Conservation (phyloP, 2,329 filamentous ascomycete genomes). For the Sporothrix euskadiensis region DNA sequence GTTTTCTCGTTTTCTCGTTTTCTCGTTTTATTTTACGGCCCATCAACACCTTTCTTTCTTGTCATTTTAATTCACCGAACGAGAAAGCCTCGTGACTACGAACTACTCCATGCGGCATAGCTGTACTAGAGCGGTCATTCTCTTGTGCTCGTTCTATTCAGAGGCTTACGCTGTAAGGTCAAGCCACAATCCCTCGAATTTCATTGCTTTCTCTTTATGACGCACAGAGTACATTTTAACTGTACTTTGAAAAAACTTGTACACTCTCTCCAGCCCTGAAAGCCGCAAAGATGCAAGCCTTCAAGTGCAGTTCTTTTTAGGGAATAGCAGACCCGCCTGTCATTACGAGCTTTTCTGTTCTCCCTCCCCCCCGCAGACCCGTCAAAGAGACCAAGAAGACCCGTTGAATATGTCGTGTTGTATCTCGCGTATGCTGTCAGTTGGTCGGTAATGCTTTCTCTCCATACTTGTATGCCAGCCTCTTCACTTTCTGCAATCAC, state of each 20-base stretch:
- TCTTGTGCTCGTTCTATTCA: background rate
- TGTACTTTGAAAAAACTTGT: too few species aligned
- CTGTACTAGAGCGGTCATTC: background rate
- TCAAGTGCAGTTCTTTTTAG: background rate
- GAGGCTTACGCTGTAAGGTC: background rate
- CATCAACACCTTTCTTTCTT: background rate
- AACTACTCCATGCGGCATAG: constrained; percentile 1
- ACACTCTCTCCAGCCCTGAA: constrained; percentile 14
- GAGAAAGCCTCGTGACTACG: background rate
- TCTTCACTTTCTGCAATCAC: background rate
- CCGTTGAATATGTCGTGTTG: background rate
- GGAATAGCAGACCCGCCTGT: background rate
- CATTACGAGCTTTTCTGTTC: background rate
- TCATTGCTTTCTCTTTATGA: background rate
- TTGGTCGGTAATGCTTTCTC: background rate
- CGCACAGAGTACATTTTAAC: background rate
- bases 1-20: background rate
- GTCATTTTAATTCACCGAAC: background rate
- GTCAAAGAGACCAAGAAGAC: background rate
- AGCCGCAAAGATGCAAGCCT: background rate
- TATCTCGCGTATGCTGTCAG: background rate
- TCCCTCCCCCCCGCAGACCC: background rate
- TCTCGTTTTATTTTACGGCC: background rate
- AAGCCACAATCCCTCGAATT: background rate
- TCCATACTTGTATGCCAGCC: background rate